phyloP scores from a whole-genome alignment of 352 stramenopile genomes.

The Blastocystis sp. region DNA sequence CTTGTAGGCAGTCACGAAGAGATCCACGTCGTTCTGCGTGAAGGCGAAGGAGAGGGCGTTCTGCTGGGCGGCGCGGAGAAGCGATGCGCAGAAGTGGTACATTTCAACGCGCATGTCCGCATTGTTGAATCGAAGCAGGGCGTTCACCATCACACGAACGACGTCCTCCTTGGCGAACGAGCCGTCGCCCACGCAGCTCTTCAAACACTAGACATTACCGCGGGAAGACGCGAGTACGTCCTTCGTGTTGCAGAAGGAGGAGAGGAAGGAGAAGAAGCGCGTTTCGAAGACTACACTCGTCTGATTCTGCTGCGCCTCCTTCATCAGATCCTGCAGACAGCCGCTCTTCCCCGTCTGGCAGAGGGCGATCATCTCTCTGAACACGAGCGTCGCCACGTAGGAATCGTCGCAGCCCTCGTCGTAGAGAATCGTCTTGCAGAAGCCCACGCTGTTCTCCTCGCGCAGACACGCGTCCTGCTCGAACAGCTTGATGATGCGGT shows the following conservation, averaged over 20 bases:
- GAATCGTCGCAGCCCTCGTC: neutral
- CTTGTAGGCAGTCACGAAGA: conserved; percentile 8
- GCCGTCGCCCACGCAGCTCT: neutral
- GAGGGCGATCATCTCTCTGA: neutral
- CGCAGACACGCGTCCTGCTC: neutral
- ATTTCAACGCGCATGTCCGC: neutral
- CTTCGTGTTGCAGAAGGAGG: neutral
- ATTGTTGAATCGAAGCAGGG: conserved; percentile 2
- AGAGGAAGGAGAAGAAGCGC: neutral
- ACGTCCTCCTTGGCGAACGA: neutral
- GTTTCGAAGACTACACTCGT: neutral
- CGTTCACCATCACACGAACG: neutral
- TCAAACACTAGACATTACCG: neutral
- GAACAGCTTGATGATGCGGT: neutral
- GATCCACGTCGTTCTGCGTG: neutral
- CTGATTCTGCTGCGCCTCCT: neutral
- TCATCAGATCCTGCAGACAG: neutral
- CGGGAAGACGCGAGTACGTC: neutral
- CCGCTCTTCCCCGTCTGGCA: neutral
- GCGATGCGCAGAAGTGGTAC: neutral
- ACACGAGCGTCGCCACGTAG: neutral
- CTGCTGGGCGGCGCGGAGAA: neutral
- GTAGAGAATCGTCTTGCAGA: neutral
- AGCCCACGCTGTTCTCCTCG: neutral
- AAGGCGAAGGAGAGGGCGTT: neutral